A percentile compares a stretch with the other conserved stretches of the same genome.
These are phyloP conservation scores for Trichosanthes cucumerina DNA, from an alignment of 306 rosid genomes.

Conservation along the genomic window DNA sequence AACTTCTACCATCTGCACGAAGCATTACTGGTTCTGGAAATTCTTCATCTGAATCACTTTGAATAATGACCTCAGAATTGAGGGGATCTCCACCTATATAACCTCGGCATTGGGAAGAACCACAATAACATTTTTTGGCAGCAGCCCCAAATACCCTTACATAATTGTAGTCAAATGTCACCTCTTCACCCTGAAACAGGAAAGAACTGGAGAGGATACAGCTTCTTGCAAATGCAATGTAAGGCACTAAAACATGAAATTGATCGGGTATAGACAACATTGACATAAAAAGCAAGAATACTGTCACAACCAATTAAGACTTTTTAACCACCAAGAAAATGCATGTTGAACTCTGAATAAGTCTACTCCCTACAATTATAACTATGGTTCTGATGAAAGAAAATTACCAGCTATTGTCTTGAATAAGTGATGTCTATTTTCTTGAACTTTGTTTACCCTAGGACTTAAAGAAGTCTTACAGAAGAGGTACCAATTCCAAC, in stretches of 20 bases:
- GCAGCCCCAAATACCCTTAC: constrained; percentile 99
- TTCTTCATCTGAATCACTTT: constrained; percentile 96
- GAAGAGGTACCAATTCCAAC: neutral
- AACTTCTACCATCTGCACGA: constrained; percentile 30
- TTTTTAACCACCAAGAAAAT: neutral
- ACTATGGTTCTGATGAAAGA: neutral
- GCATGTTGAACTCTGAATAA: neutral
- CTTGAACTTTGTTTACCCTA: neutral
- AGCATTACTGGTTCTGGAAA: constrained; percentile 76
- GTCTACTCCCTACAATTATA: neutral
- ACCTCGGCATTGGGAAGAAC: constrained; percentile 74
- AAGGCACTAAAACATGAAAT: constrained; percentile 5
- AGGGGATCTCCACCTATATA: constrained; percentile 90
- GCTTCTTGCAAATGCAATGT: neutral
- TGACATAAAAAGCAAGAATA: neutral
- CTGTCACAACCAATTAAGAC: neutral
- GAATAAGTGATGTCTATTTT: neutral
- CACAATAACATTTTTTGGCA: constrained; percentile 91
- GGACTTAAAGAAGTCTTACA: neutral
- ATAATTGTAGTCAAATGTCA: constrained; percentile 98
- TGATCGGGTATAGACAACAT: neutral
- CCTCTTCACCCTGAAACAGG: constrained; percentile 80
- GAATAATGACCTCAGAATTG: constrained; percentile 51
- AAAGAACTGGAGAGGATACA: constrained; percentile 10
- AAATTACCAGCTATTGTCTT: neutral